Evolutionary conservation across 2,329 filamentous ascomycete genomes (phyloP), one percentile per base, ranked within the genome.

Genomic region (Scolecobasidium constrictum): DNA sequence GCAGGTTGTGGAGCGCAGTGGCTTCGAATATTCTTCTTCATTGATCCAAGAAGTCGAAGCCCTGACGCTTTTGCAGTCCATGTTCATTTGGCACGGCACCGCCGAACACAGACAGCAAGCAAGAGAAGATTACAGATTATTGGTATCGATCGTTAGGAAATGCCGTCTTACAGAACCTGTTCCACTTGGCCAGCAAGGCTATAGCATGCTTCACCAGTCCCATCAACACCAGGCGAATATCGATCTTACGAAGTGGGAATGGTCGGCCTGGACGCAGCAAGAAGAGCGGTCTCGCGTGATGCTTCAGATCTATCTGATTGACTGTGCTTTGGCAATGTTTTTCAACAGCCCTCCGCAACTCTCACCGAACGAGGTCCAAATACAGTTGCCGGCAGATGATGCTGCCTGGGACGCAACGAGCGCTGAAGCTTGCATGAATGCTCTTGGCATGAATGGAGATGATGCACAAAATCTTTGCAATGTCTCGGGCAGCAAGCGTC

Each of bases 321-420:
- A 86, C 53, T 68, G 72, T 13, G 75, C 78, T 9, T 72, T 81
- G 55, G 75, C 75, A 15, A 71, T 86, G 16, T 86, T 79, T 56
- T 86, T 85, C 68, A 86, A 86, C 56, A 62, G 64, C n/a, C 60
- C 69, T 7, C 72, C 80, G 12, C 67, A 75, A 35, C 75, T 86
- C 34, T 75, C 84, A 46, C 62, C 70, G 6, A 67, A 77, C 23
- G 80, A 85, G 50, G 68, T 86, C 40, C 67, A 69, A 21, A 58
- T 86, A 28, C 79, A 81, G n/a, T 63, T 87, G 4, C 82, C 83
- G 6, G 72, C 75, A 12, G 81, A 86, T 51, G 83, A 86, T 57
- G 78, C 78, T 13, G 76, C 78, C 2, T 86, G 82, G 81, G 81
- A 86, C 50, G 81, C 82, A 3, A 65, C 62, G 22, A 72, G 68